Base-by-base conservation (phyloP, 805 yeast genomes). In the Candida khao-thaluensis region DNA sequence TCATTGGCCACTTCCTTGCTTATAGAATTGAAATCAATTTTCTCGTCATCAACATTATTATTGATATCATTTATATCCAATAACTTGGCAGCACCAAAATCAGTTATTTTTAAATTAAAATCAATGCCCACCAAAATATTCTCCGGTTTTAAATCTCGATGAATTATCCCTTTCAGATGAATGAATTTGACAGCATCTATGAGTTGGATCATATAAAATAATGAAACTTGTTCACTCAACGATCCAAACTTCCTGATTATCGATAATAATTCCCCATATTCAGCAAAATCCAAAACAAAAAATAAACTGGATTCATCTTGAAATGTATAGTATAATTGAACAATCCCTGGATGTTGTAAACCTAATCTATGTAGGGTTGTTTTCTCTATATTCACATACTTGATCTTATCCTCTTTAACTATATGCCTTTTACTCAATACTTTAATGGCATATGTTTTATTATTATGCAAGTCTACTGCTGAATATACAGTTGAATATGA, bases 1-100 rank as follows among this genome's bases (percentile, higher is more conserved):
- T 37, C 44, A 5, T 31, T 28, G 15, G 36, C 11, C 14, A 21
- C 24, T 5, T 54, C 49, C n/a, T 49, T 48, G 28, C 53, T 54
- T 5, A 60, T 50, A 15, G 52, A 50, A 30, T 56, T 57, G 44
- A 59, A 62, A 40, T 63, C 69, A 21, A 66, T 56, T 9, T 52
- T 54, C 12, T 56, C 57, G 27, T 76, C 77, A 35, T 56, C 56
- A 23, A 41, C 36, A 16, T 50, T 49, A 20, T 32, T 27, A 12
- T 25, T 30, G 17, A 8, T 17, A 16, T 36, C 40, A n/a, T 15
- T 21, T 12, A 30, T 9, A 14, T 64, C 71, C 11, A 86, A 64
- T 4, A 87, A 67, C 57, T 86, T 88, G 1, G 98, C 99, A n/a
- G 98, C 95, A 8, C 99, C 99, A 61, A 93, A 93, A 63, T 93